phyloP scores from a whole-genome alignment of 805 yeast genomes.

The Metschnikowia cubensis region DNA sequence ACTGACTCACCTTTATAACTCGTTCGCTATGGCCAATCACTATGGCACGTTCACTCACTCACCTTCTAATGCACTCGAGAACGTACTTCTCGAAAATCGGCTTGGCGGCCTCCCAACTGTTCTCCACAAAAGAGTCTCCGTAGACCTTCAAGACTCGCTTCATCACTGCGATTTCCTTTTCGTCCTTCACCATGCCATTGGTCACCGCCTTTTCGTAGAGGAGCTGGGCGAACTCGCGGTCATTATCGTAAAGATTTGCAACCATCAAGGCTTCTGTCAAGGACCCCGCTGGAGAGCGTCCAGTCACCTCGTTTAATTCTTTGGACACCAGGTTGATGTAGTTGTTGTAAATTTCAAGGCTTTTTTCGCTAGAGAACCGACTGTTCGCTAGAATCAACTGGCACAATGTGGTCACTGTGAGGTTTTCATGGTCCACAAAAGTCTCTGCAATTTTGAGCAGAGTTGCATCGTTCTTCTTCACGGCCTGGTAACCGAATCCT shows the following conservation, averaged over 20 bases:
- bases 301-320: constrained; percentile 24
- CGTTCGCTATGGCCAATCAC: no score
- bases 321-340: constrained; percentile 37
- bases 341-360: constrained; percentile 44
- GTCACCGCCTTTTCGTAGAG: constrained; percentile 45
- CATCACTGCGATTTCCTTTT: constrained; percentile 36
- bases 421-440: constrained; percentile 23
- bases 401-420: constrained; percentile 34
- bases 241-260: constrained; percentile 41
- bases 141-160: constrained; percentile 44
- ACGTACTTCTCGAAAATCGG: constrained; percentile 29
- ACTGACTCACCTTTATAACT: neutral
- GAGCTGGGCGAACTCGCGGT: constrained; percentile 52
- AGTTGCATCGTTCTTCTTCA: constrained; percentile 22
- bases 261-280: constrained; percentile 47
- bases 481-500: constrained; percentile 39
- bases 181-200: constrained; percentile 35
- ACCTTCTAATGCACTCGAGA: constrained; percentile 11
- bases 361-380: constrained; percentile 33
- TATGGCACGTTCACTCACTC: neutral
- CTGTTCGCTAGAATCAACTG: constrained; percentile 41
- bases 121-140: constrained; percentile 46
- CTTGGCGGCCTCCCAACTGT: constrained; percentile 29
- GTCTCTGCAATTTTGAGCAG: constrained; percentile 38
- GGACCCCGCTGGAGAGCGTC: constrained; percentile 40